A percentile compares a stretch with the other conserved stretches of the same genome.
Conservation (phyloP, 2,329 filamentous ascomycete genomes). For the Hymenotorrendiella dingleyae region DNA sequence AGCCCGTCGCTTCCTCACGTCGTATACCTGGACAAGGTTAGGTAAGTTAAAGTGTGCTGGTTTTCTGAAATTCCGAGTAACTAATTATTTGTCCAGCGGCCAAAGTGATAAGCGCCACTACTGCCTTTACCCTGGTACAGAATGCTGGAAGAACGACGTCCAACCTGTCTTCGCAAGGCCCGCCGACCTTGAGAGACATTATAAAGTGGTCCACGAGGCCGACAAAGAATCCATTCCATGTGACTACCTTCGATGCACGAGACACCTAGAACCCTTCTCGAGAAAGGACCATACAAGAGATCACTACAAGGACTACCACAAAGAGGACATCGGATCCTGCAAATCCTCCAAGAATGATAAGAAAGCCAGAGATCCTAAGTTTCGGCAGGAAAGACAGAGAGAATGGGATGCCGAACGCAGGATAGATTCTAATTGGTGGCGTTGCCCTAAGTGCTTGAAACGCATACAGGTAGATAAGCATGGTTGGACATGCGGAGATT, state of each 20-base stretch:
- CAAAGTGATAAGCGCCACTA: slow-evolving; percentile 9
- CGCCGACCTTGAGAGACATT: slow-evolving; percentile 35
- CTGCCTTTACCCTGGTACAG: slow-evolving; percentile 18
- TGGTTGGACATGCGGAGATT: slow-evolving; percentile 19
- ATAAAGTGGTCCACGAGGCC: slow-evolving; percentile 28
- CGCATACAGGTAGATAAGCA: slow-evolving; percentile 13
- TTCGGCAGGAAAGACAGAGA: slow-evolving; percentile 13
- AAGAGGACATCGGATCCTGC: slow-evolving; percentile 31
- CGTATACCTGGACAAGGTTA: slow-evolving; percentile 5
- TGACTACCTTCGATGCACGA: slow-evolving; percentile 26
- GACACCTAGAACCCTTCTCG: slow-evolving; percentile 35
- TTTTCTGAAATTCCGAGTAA: too few species aligned
- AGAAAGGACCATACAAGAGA: slow-evolving; percentile 43
- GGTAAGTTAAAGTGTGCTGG: background rate
- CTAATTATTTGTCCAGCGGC: too few species aligned
- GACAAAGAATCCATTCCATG: slow-evolving; percentile 25
- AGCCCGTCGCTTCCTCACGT: too few species aligned
- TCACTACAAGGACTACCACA: slow-evolving; percentile 42
- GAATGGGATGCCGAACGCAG: slow-evolving; percentile 21
- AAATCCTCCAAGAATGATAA: slow-evolving; percentile 17
- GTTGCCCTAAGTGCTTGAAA: slow-evolving; percentile 25
- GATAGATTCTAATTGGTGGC: slow-evolving; percentile 19
- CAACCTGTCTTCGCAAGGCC: slow-evolving; percentile 24
- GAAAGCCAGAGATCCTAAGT: slow-evolving; percentile 9
- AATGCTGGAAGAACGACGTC: slow-evolving; percentile 12